Base-by-base conservation (phyloP, 73 alveolate species). In the Paramecium octaurelia region DNA sequence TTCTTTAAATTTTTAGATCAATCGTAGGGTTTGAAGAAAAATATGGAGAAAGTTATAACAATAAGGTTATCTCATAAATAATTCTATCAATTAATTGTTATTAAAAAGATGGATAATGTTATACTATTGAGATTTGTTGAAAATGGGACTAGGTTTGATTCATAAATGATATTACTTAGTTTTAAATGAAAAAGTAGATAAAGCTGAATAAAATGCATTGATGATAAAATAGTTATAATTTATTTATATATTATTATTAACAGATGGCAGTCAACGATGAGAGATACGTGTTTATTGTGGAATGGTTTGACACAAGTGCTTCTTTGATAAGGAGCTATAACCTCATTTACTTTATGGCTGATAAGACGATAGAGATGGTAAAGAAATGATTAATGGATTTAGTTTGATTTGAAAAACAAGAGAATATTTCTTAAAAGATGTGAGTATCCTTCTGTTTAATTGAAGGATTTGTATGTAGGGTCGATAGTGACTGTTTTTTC, bases 301-400 rank as follows among this genome's bases (percentile, higher is more conserved):
- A 98, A 69, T 98, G 98, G 98, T 96, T 85, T 92, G 99, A 98
- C 93, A 89, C 95, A 42, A 91, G 95, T 35, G 99, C 99, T 11
- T 89, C 98, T 35, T 92, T 98, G 83, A 96, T 95, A 23, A 89
- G 99, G 24, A 95, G 92, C 38, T 98, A 98, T 93, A 93, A 94
- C 93, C 84, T 98, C 16, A 95, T 97, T 42, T 98, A 93, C 97
- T 97, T 95, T 95, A 95, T 97, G 86, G 92, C 94, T 21, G 99
- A 98, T 87, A 96, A 95, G 68, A 97, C 99, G 40, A 96, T 98
- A 42, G 99, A 98, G 75, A 97, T 98, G 96, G 99, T 96, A 92
- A 8, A 80, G 3, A 1, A 23, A 18, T 50, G 7, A 18, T 46
- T 11, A 48, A 85, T 34, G 35, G 23, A 71, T 73, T 14, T 92